Percentiles rank a stretch among this genome's conserved stretches.
Conservation (phyloP, 768 basidiomycete species). For the Asterophora parasitica region DNA sequence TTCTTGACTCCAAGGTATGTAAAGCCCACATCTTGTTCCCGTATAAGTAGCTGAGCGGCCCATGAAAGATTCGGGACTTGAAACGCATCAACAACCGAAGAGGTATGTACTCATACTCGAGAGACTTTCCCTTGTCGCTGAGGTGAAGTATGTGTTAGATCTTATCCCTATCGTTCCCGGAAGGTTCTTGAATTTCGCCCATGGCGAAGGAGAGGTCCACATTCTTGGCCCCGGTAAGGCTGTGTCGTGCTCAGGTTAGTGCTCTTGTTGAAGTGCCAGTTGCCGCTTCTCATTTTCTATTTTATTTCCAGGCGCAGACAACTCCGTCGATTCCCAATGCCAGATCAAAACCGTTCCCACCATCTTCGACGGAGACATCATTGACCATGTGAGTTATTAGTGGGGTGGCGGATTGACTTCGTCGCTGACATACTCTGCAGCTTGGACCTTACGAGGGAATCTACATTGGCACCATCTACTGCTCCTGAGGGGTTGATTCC, state of each 20-base stretch:
- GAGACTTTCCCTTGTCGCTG: neutral
- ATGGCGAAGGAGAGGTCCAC: conserved; percentile 52
- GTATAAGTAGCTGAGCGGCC: neutral
- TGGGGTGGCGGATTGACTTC: too few relatives aligned
- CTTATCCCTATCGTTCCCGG: conserved; percentile 55
- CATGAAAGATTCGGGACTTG: conserved; percentile 30
- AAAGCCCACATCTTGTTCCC: neutral
- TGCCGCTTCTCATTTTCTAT: neutral
- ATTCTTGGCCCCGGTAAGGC: conserved; percentile 37
- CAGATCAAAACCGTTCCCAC: conserved; percentile 51
- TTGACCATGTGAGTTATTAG: conserved; percentile 42
- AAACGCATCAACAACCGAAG: conserved; percentile 36
- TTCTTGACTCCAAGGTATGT: conserved; percentile 41
- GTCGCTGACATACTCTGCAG: conserved; percentile 14
- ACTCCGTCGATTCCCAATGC: conserved; percentile 49
- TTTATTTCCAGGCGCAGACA: conserved; percentile 41
- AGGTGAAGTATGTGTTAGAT: conserved; percentile 23
- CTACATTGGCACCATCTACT: conserved; percentile 46
- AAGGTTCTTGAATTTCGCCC: conserved; percentile 42
- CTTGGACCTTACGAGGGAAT: conserved; percentile 53
- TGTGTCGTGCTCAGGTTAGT: conserved; percentile 33
- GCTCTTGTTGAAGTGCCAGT: neutral
- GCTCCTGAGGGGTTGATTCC: conserved; percentile 15
- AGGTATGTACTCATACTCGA: conserved; percentile 14
- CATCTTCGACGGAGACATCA: conserved; percentile 41